These are phyloP conservation scores for Chenopodium suecicum DNA, from an alignment of 148 eudicot species.

Conservation along the genomic window DNA sequence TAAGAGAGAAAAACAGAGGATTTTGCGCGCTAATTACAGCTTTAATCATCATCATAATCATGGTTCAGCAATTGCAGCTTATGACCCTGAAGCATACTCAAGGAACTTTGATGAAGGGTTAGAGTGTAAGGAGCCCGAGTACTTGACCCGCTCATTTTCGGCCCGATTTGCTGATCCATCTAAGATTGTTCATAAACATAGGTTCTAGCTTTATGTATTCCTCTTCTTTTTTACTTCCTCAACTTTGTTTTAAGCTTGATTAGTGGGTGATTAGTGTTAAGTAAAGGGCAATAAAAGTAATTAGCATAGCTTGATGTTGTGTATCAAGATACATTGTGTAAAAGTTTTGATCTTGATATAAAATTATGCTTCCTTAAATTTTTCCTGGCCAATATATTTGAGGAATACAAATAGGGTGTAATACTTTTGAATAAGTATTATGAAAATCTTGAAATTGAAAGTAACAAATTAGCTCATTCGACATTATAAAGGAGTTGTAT, in stretches of 20 bases:
- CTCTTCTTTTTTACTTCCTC: not conserved
- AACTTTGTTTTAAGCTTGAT: not conserved
- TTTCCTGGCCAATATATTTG: not conserved
- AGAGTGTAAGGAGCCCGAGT: constrained; percentile 41
- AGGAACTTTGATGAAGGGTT: constrained; percentile 61
- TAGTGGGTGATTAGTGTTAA: constrained; percentile 2
- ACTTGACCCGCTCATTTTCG: constrained; percentile 56
- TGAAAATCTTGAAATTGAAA: not conserved
- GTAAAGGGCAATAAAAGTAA: not conserved
- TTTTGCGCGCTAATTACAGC: constrained; percentile 21
- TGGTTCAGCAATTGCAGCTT: constrained; percentile 19
- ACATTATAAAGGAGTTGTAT: no score
- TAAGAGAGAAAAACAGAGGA: constrained; percentile 35
- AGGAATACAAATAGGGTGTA: no score
- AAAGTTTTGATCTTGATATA: constrained; percentile 1
- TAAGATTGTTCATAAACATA: constrained; percentile 21
- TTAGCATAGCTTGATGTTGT: not conserved
- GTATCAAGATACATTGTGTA: not conserved
- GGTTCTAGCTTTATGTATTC: constrained; percentile 7
- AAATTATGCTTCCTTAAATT: not conserved
- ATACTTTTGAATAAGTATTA: no score
- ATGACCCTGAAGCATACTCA: constrained; percentile 53
- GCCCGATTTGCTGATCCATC: constrained; percentile 68
- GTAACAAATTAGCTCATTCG: no score
- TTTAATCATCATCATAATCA: not conserved